These are phyloP conservation scores for Aspergillus aculeatus DNA, from an alignment of 2,329 filamentous ascomycete genomes.

Conservation along the genomic window DNA sequence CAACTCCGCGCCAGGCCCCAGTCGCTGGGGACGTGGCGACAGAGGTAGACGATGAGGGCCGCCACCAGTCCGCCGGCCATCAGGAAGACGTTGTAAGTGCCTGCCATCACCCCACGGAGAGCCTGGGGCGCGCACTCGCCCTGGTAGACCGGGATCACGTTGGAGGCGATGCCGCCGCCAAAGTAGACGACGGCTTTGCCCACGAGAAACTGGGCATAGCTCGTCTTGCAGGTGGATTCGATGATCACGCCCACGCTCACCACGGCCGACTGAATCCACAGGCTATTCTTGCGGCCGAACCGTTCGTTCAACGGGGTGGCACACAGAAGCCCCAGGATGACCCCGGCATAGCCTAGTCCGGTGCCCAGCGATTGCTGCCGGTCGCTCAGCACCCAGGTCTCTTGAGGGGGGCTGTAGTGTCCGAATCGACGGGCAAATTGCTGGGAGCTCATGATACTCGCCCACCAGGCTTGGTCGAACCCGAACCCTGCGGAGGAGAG, in stretches of 20 bases:
- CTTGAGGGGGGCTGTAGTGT: too few species aligned
- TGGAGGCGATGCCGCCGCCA: conserved; percentile 16
- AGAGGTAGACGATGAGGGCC: conserved; percentile 9
- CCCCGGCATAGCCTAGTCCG: conserved; percentile 13
- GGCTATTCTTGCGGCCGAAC: conserved; percentile 17
- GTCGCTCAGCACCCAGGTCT: background rate
- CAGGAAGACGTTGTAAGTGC: conserved; percentile 9
- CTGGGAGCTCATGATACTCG: conserved; percentile 12
- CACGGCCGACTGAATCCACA: conserved; percentile 12
- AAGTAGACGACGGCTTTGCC: conserved; percentile 25
- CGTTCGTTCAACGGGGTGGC: conserved; percentile 9
- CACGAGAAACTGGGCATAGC: conserved; percentile 27
- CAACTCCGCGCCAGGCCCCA: conserved; percentile 6
- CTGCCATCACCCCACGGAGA: conserved; percentile 46
- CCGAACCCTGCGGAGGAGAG: conserved; percentile 18
- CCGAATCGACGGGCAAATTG: conserved; percentile 14
- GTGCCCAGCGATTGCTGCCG: conserved; percentile 9
- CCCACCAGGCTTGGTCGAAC: conserved; percentile 21
- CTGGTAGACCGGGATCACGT: conserved; percentile 56
- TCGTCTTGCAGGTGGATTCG: conserved; percentile 10
- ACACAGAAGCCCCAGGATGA: conserved; percentile 13
- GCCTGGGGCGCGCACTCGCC: conserved; percentile 59
- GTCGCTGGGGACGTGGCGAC: conserved; percentile 4
- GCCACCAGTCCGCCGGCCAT: conserved; percentile 8
- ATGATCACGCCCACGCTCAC: conserved; percentile 16